Conservation (phyloP, 2,329 filamentous ascomycete genomes). For the Penicillium sp. region DNA sequence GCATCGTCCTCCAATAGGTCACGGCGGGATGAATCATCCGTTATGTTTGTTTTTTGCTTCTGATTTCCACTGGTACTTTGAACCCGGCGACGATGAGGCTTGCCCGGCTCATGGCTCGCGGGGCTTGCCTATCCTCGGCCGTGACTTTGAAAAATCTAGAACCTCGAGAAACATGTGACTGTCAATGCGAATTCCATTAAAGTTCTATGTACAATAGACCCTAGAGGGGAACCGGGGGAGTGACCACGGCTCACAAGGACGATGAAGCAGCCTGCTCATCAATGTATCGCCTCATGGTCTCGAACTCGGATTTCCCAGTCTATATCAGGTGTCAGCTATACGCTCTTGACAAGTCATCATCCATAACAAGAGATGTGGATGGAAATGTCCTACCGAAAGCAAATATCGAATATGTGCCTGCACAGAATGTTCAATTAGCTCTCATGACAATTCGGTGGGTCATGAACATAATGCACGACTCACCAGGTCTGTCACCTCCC, state of each 20-base stretch:
- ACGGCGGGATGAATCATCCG: background rate
- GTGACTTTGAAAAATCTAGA: background rate
- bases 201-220: background rate
- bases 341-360: too few species aligned
- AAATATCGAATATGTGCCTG: constrained; percentile 47
- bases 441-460: background rate
- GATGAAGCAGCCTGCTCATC: constrained; percentile 41
- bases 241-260: background rate
- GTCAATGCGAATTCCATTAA: too few species aligned
- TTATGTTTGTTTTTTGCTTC: background rate
- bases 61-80: too few species aligned
- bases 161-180: background rate
- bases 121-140: too few species aligned
- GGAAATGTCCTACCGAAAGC: constrained; percentile 34
- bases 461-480: constrained; percentile 10
- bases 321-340: constrained; percentile 13
- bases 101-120: background rate
- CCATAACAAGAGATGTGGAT: background rate
- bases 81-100: background rate
- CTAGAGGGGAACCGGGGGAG: background rate
- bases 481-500: constrained; percentile 43
- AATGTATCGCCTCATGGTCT: constrained; percentile 47
- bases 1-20: background rate
- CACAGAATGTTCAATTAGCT: background rate
- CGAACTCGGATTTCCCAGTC: constrained; percentile 48